Evolutionary conservation across 768 basidiomycete genomes (phyloP).

Genomic region (Russula emetica): DNA sequence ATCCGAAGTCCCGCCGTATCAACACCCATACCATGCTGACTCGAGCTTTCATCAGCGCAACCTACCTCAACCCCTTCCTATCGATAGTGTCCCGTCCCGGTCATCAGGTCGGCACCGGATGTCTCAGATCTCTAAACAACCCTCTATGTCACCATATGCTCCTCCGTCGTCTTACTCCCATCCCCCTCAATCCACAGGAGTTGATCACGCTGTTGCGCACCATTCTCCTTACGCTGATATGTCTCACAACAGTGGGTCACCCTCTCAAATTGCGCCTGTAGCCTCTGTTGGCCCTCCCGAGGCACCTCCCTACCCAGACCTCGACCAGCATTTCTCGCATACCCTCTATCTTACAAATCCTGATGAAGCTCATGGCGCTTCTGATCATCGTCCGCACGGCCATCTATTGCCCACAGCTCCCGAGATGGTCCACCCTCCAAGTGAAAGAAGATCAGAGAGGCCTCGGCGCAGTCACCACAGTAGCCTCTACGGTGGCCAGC

Average conservation of each 20-base stretch:
- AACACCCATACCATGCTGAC: not conserved
- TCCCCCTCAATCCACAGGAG: not conserved
- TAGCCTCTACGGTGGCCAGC: slow-evolving; percentile 10
- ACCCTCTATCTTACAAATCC: slow-evolving; percentile 25
- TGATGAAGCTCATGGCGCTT: not conserved
- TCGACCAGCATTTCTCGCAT: slow-evolving; percentile 13
- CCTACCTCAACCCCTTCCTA: not conserved
- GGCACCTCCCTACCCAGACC: slow-evolving; percentile 3
- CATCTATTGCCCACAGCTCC: not conserved
- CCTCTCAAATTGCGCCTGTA: not conserved
- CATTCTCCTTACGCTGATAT: not conserved
- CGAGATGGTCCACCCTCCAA: not conserved
- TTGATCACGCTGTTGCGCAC: not conserved
- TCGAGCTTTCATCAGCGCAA: slow-evolving; percentile 2
- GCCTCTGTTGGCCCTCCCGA: not conserved
- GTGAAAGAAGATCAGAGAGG: not conserved
- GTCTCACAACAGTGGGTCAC: not conserved
- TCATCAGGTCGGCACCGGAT: not conserved
- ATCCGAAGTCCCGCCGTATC: slow-evolving; percentile 7
- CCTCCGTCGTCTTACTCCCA: not conserved
- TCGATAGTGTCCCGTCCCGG: not conserved
- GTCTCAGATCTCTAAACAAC: not conserved
- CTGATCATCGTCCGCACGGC: not conserved
- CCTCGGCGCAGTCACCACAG: not conserved
- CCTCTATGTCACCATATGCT: not conserved